Evolutionary conservation across 2,329 filamentous ascomycete genomes (phyloP).

Genomic region (Diaporthe citriasiana): DNA sequence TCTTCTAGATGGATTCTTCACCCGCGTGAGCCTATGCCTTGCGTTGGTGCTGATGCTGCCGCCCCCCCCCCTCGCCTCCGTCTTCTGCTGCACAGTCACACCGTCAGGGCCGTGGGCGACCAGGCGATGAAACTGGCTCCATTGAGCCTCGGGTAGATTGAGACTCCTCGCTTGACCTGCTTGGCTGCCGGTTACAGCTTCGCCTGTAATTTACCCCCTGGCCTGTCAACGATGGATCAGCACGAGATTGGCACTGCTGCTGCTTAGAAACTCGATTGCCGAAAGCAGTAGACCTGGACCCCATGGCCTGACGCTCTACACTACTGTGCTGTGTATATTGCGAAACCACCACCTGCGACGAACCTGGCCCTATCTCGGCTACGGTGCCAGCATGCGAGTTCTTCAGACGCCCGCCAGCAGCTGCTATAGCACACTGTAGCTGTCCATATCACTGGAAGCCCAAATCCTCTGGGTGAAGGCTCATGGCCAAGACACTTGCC

Average conservation of each 20-base stretch:
- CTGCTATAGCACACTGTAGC: neutral
- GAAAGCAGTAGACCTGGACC: constrained; percentile 6
- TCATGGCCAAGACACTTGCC: constrained; percentile 20
- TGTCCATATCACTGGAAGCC: constrained; percentile 1
- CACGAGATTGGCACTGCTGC: constrained; percentile 28
- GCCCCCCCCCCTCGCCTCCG: neutral
- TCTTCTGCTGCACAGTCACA: constrained; percentile 8
- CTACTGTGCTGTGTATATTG: constrained; percentile 19
- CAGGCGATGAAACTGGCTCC: constrained; percentile 29
- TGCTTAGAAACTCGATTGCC: constrained; percentile 30
- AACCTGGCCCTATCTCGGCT: neutral
- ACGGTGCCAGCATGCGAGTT: neutral
- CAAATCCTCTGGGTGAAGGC: constrained; percentile 3
- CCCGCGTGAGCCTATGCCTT: neutral
- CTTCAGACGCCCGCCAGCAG: neutral
- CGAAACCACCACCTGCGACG: neutral
- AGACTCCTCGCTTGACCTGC: constrained; percentile 9
- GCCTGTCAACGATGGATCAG: constrained; percentile 31
- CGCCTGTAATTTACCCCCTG: constrained; percentile 15
- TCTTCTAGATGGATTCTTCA: constrained; percentile 24
- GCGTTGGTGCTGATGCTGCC: neutral
- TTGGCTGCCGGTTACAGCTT: neutral
- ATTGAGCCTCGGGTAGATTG: constrained; percentile 7
- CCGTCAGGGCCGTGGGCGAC: neutral
- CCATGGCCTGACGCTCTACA: neutral